A percentile compares a stretch with the other conserved stretches of the same genome.
Conservation (phyloP, 2,329 filamentous ascomycete species). For the Gaeumannomyces tritici region DNA sequence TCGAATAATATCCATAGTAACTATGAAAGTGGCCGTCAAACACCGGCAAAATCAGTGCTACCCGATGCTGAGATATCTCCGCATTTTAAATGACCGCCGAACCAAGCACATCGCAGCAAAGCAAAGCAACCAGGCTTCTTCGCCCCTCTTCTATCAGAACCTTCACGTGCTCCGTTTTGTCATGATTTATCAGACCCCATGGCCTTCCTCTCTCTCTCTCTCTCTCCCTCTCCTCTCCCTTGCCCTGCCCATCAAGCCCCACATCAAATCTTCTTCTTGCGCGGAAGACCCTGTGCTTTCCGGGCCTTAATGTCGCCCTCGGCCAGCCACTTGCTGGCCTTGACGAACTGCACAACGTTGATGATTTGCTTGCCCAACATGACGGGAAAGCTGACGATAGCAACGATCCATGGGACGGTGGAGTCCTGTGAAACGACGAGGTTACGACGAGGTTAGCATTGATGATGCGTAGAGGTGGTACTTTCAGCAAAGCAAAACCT, state of each 20-base stretch:
- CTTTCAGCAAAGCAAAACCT: conserved; percentile 23
- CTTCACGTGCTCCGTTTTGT: background rate
- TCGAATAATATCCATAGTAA: background rate
- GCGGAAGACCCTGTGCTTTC: conserved; percentile 42
- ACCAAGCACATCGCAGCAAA: background rate
- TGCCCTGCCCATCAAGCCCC: background rate
- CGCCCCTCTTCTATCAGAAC: background rate
- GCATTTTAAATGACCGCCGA: background rate
- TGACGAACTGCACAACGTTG: conserved; percentile 88
- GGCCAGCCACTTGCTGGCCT: conserved; percentile 84
- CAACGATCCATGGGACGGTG: conserved; percentile 65
- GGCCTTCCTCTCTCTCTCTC: no score
- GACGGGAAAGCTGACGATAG: conserved; percentile 69
- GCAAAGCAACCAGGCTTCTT: background rate
- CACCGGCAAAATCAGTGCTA: no score
- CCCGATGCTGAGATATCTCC: background rate
- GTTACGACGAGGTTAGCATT: background rate
- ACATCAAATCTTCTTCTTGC: conserved; percentile 25
- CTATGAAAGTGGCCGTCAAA: background rate
- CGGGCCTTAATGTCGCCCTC: conserved; percentile 75
- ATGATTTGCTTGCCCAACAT: conserved; percentile 91
- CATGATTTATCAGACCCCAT: background rate
- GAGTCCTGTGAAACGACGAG: conserved; percentile 16
- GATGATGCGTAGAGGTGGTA: background rate
- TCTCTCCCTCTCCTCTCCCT: no score